Base-by-base conservation (phyloP, 2,329 filamentous ascomycete species). In the Graphilbum fragrans region DNA sequence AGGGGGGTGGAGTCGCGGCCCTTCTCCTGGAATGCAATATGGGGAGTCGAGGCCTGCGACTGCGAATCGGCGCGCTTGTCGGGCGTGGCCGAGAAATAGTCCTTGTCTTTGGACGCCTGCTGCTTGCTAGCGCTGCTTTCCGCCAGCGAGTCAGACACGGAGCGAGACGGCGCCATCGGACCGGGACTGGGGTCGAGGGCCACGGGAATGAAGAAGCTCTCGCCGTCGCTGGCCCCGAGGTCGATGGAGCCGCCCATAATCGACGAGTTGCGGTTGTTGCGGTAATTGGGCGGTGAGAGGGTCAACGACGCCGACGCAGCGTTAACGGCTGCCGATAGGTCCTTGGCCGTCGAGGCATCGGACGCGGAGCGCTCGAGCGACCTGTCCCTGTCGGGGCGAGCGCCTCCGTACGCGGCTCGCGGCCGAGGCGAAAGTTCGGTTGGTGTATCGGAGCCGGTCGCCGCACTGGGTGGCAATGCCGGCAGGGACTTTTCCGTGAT, bases 401-500 rank as follows among this genome's bases (percentile, higher is more conserved):
- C 71, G 51, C 65, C 71, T 10, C 61, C 56, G 49, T 73, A 72
- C 32, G 63, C 56, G 19, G 65, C 61, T 22, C 71, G 68, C 6
- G 77, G 77, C 32, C 73, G 65, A 3, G 81, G 79, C 2, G 81
- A 83, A 22, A 82, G 64, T 51, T 88, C 82, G 35, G 75, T 79
- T 3, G 80, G 79, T 7, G 74, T 78, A 46, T 82, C 78, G 48
- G 71, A 75, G 33, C 72, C 70, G 29, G 76, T 69, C 25, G 77
- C 69, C 23, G 80, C 82, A 51, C 77, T 86, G 6, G 85, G 83
- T 23, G 90, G 92, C 20, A 96, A 70, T 21, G 92, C 92, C 18
- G 92, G 92, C 29, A 98, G 67, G 7, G 87, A 94, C 60, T 96
- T 96, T 58, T 98, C 90, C 32, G 84, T 76, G 47, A 86, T 79